phyloP scores from a whole-genome alignment of 2,329 filamentous ascomycete species.

The Cercospora citrullina region DNA sequence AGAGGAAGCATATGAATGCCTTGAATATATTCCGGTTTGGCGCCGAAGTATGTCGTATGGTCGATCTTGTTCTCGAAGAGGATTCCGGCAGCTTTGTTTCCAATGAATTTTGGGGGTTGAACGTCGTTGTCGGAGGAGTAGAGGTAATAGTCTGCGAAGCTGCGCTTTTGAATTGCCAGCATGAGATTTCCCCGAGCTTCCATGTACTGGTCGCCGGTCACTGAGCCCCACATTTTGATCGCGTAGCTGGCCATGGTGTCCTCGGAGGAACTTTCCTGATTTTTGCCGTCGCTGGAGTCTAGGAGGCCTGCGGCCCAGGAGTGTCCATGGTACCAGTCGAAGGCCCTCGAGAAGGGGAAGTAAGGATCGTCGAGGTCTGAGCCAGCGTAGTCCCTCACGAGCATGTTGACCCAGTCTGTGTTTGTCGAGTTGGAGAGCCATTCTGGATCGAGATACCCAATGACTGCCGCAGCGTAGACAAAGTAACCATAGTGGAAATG shows the following conservation, averaged over 20 bases:
- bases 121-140: conserved; percentile 68
- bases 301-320: conserved; percentile 85
- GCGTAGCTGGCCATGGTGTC: conserved; percentile 86
- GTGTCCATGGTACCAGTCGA: conserved; percentile 95
- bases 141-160: conserved; percentile 78
- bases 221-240: conserved; percentile 89
- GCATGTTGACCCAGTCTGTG: conserved; percentile 74
- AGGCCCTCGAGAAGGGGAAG: conserved; percentile 79
- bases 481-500: conserved; percentile 78
- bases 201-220: conserved; percentile 73
- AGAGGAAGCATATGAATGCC: conserved; percentile 85
- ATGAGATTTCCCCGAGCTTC: conserved; percentile 80
- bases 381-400: conserved; percentile 83
- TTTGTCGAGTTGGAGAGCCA: conserved; percentile 68
- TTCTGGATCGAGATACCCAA: conserved; percentile 71
- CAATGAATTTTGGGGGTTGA: conserved; percentile 74
- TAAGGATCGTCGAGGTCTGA: conserved; percentile 67
- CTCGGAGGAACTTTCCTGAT: conserved; percentile 86
- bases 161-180: conserved; percentile 73
- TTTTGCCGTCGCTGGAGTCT: conserved; percentile 70
- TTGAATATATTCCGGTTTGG: conserved; percentile 42
- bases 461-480: conserved; percentile 79
- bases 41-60: conserved; percentile 86
- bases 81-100: conserved; percentile 69
- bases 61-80: conserved; percentile 92